Evolutionary conservation across 2,329 filamentous ascomycete genomes (phyloP).

Genomic region (Diplodia corticola): DNA sequence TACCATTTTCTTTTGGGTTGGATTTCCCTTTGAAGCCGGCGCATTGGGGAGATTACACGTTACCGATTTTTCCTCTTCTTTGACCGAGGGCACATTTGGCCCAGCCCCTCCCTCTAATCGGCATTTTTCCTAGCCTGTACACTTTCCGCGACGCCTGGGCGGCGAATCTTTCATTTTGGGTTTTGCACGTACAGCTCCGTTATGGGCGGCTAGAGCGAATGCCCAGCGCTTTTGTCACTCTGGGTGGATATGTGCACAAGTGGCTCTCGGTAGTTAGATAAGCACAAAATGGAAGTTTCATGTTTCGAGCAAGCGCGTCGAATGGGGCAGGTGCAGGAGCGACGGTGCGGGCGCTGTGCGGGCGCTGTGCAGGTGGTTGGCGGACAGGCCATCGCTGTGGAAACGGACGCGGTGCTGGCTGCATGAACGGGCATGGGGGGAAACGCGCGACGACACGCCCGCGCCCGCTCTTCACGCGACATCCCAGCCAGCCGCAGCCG

Average conservation of each 20-base stretch:
- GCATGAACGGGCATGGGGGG: background rate
- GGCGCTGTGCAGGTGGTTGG: background rate
- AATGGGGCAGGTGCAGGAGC: background rate
- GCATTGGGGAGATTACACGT: conserved; percentile 2
- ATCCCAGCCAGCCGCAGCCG: background rate
- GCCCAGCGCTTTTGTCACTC: conserved; percentile 11
- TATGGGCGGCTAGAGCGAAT: conserved; percentile 14
- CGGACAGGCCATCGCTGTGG: conserved; percentile 9
- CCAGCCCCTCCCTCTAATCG: conserved; percentile 15
- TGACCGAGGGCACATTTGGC: conserved; percentile 3
- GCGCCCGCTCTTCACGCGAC: conserved; percentile 6
- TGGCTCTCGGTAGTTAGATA: conserved; percentile 22
- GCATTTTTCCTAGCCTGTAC: conserved; percentile 20
- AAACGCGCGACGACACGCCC: conserved; percentile 15
- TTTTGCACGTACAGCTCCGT: conserved; percentile 2
- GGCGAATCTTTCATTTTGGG: conserved; percentile 14
- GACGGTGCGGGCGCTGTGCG: background rate
- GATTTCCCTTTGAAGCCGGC: conserved; percentile 1
- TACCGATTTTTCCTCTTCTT: background rate
- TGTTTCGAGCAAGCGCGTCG: background rate
- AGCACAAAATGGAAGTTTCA: conserved; percentile 10
- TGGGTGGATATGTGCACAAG: conserved; percentile 13
- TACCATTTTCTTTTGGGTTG: conserved; percentile 21
- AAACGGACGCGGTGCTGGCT: background rate
- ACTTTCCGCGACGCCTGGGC: background rate